phyloP scores from a whole-genome alignment of 495 filamentous ascomycete species.

The Viridothelium virens region DNA sequence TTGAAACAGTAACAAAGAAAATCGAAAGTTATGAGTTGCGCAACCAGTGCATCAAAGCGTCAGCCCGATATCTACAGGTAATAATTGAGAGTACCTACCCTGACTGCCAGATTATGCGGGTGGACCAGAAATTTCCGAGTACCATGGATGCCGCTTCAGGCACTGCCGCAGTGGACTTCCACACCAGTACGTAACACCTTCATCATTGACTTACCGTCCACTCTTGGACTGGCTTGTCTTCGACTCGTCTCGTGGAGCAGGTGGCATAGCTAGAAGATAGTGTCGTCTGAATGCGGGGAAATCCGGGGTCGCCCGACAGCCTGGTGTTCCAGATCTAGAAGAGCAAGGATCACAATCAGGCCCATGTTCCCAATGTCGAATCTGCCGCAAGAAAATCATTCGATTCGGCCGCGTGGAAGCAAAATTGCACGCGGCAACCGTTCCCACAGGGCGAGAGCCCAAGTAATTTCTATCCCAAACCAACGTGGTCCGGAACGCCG shows the following conservation, averaged over 20 bases:
- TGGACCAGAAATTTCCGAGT: too few species aligned
- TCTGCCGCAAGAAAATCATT: not conserved
- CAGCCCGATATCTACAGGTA: too few species aligned
- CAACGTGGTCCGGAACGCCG: not conserved
- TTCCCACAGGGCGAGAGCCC: not conserved
- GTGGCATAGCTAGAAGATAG: too few species aligned
- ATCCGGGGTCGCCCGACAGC: not conserved
- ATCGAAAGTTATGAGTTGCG: too few species aligned
- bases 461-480: not conserved
- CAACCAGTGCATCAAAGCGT: too few species aligned
- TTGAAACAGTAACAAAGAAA: too few species aligned
- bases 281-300: not conserved
- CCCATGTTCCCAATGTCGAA: not conserved
- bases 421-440: too few species aligned
- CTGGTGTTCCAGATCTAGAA: not conserved
- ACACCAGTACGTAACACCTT: not conserved
- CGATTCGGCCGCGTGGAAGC: not conserved
- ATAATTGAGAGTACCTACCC: too few species aligned
- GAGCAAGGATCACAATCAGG: not conserved
- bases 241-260: too few species aligned
- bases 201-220: not conserved
- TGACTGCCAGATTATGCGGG: too few species aligned
- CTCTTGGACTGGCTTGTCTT: too few species aligned
- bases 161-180: not conserved
- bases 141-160: not conserved